These are phyloP conservation scores for Mucor lusitanicus DNA, from an alignment of 371 early-diverging fungal species.

Conservation along the genomic window DNA sequence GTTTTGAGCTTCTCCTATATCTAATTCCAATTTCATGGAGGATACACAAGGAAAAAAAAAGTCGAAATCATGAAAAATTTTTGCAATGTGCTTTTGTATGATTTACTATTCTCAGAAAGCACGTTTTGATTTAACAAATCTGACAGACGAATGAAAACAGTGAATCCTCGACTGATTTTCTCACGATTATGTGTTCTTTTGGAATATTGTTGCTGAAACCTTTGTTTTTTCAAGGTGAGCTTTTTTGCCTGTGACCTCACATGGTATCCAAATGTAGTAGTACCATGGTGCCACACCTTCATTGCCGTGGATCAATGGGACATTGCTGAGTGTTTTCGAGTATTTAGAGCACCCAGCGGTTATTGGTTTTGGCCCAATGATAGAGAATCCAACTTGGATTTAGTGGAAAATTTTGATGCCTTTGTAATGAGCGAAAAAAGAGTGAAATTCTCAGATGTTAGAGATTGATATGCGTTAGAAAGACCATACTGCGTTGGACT, in stretches of 20 bases:
- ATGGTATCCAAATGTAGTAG: not conserved
- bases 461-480: too few species aligned
- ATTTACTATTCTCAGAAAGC: not conserved
- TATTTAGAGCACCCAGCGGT: not conserved
- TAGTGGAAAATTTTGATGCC: too few species aligned
- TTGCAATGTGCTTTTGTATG: not conserved
- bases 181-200: not conserved
- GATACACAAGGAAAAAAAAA: not conserved
- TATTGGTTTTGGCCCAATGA: too few species aligned
- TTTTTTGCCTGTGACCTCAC: slow-evolving; percentile 10
- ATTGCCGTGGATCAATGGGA: not conserved
- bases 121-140: slow-evolving; percentile 12
- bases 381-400: too few species aligned
- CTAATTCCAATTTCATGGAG: not conserved
- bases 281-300: not conserved
- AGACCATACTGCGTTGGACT: too few species aligned
- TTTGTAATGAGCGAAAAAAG: too few species aligned
- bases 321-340: not conserved
- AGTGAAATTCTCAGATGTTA: too few species aligned
- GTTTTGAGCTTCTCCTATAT: too few species aligned
- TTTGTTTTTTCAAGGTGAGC: not conserved
- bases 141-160: not conserved
- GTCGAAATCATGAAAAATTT: not conserved
- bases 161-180: not conserved
- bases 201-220: not conserved